A percentile compares a stretch with the other conserved stretches of the same genome.
Evolutionary conservation across 2,329 filamentous ascomycete genomes (phyloP).

Genomic region (Penicillium sp.): DNA sequence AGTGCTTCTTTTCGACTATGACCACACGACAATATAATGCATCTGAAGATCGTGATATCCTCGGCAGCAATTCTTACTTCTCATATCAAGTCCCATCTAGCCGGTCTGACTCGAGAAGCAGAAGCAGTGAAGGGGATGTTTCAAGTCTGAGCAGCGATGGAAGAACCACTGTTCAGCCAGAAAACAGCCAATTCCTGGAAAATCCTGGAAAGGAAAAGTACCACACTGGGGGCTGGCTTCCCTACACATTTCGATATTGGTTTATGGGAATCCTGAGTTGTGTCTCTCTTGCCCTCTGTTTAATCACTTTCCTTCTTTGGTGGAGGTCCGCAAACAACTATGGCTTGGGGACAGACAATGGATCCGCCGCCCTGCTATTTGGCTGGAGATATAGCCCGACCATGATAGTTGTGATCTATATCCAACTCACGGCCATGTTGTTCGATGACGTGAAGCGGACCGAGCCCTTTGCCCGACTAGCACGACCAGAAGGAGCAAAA

Average conservation of each 20-base stretch:
- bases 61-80: slow-evolving; percentile 10
- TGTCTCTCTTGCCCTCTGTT: slow-evolving; percentile 1
- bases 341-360: slow-evolving; percentile 25
- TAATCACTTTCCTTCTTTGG: slow-evolving; percentile 13
- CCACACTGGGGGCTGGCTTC: slow-evolving; percentile 5
- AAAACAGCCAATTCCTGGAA: background rate
- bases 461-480: slow-evolving; percentile 25
- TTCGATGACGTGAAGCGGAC: slow-evolving; percentile 28
- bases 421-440: slow-evolving; percentile 21
- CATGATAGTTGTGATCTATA: slow-evolving; percentile 26
- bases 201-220: background rate
- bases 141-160: background rate
- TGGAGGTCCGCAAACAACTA: slow-evolving; percentile 21
- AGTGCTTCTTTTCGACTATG: slow-evolving; percentile 2
- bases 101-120: slow-evolving; percentile 1
- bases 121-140: background rate
- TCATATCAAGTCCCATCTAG: slow-evolving; percentile 6
- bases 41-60: slow-evolving; percentile 4
- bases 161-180: background rate
- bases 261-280: slow-evolving; percentile 2
- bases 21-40: slow-evolving; percentile 6
- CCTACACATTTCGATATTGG: slow-evolving; percentile 9
- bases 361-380: slow-evolving; percentile 24
- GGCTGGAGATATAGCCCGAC: slow-evolving; percentile 31
- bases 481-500: slow-evolving; percentile 13